Base-by-base conservation (phyloP, 352 stramenopile species). In the Pythium myriotylum region DNA sequence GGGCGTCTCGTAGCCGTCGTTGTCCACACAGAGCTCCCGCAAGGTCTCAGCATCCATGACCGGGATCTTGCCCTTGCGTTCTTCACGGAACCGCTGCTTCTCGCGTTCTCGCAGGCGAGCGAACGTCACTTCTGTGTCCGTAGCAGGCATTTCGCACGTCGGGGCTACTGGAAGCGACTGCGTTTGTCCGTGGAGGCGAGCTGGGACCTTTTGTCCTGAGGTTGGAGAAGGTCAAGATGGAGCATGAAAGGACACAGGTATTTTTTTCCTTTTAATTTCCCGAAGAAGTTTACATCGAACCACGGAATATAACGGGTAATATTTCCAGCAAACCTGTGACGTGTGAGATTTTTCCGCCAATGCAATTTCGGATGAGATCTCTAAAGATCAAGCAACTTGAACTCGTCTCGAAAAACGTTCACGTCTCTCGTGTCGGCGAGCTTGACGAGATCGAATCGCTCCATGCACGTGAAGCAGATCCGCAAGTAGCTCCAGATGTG, bases 401-500 rank as follows among this genome's bases (percentile, higher is more conserved):
- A 96, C 66, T 96, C 88, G 58, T 87, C 72, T 32, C 81, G 84
- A 63, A 96, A 96, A 26, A 81, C 48, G 29, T 59, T 73, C 7
- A 96, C 72, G 65, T 97, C 88, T 59, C 82, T 80, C 60, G 84
- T 92, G 68, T 94, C 89, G 24, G 89, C 89, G 35, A 97, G 66
- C 60, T 97, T 95, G 47, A 99, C 83, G 41, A 99, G 81, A 76
- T 99, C 96, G 73, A 97, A 99, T 47, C 92, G 81, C 73, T 99
- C 96, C 70, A 97, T 91, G 73, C 94, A 98, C 33, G 96, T 99
- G 63, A 99, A 97, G 54, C 94, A 96, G 78, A 99, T 98, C 59
- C 97, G 82, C 68, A 99, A 84, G 88, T 99, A 99, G 70, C 91
- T 98, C 97, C 97, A 99, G 67, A 98, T 98, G 77, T 99, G 96